Evolutionary conservation across 140 eudicot species (phyloP).

Genomic region (Senecio squalidus): DNA sequence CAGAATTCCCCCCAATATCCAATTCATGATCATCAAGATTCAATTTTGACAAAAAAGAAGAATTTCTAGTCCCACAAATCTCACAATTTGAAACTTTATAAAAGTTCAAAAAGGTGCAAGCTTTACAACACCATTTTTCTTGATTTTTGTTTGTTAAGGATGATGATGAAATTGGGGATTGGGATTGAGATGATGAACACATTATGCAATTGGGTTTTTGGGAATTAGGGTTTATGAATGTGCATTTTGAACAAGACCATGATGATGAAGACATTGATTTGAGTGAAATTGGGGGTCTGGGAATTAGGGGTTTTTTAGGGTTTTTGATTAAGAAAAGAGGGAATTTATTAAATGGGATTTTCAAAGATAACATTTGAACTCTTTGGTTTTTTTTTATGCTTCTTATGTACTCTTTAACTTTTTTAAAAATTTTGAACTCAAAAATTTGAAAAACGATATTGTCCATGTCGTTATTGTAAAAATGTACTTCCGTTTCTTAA

Average conservation of each 20-base stretch:
- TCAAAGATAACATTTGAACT: conserved; percentile 26
- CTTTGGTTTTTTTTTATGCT: too few relatives aligned
- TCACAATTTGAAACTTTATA: conserved; percentile 40
- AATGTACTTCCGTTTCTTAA: too few relatives aligned
- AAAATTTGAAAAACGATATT: too few relatives aligned
- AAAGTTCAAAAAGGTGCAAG: conserved; percentile 72
- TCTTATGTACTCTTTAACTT: too few relatives aligned
- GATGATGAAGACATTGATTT: conserved; percentile 45
- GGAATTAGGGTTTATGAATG: conserved; percentile 65
- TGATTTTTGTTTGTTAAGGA: conserved; percentile 1
- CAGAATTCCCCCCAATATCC: conserved; percentile 31
- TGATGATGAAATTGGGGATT: conserved; percentile 24
- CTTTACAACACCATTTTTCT: conserved; percentile 66
- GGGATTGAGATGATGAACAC: conserved; percentile 46
- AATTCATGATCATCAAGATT: conserved; percentile 43
- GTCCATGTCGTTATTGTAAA: too few relatives aligned
- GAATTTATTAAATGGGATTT: conserved; percentile 17
- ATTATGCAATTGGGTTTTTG: conserved; percentile 52
- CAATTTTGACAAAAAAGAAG: conserved; percentile 31
- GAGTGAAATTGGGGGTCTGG: not conserved
- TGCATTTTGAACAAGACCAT: conserved; percentile 89
- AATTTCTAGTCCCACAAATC: conserved; percentile 57
- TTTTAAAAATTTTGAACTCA: too few relatives aligned
- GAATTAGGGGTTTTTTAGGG: conserved; percentile 38
- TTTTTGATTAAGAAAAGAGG: conserved; percentile 12